Base-by-base conservation (phyloP, 345 rosid species). In the Lenwebbia sp. region DNA sequence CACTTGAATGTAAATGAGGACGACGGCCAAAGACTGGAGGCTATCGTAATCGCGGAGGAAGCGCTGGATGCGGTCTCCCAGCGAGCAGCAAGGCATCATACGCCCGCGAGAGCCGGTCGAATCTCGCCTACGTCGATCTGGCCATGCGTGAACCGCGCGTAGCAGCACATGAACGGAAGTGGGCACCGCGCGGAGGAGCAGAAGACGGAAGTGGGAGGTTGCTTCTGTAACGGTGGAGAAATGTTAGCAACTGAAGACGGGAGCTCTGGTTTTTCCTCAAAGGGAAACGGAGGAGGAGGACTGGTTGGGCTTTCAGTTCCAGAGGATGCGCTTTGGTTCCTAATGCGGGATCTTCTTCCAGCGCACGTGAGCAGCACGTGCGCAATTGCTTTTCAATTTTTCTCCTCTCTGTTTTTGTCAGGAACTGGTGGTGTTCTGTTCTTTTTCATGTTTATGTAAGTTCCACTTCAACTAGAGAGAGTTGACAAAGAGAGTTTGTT, bases 1-100 rank as follows among this genome's bases (percentile, higher is more conserved):
- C 53, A 96, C 99, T 92, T 96, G 97, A 84, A 93, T 89, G 92
- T 96, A 96, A 81, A 95, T 89, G 91, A 96, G 96, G 87, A 92
- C 85, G 88, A 94, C 92, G 76, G 96, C 98, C 86, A 94, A 49
- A 84, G 90, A 90, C 87, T 94, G 95, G 53, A 96, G 97, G 88
- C 93, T 88, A 88, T 87, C 96, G 87, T 94, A 95, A 88, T 96
- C 96, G 62, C 93, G 93, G 85, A 96, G 88, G 90, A 92, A 94
- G 52, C 85, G 84, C 75, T 56, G 94, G 33, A 96, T 49, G 87
- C 95, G 91, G 84, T 91, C 94, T 86, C 94, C 91, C 50, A 96
- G 88, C 50, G 82, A 52, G 30, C 65, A 62, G 57, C 86, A 88
- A 40, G 41, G 88, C 85, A 86, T 88, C 83, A 82, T 88, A 85